phyloP scores from a whole-genome alignment of 495 filamentous ascomycete genomes.

The Neurospora terricola region DNA sequence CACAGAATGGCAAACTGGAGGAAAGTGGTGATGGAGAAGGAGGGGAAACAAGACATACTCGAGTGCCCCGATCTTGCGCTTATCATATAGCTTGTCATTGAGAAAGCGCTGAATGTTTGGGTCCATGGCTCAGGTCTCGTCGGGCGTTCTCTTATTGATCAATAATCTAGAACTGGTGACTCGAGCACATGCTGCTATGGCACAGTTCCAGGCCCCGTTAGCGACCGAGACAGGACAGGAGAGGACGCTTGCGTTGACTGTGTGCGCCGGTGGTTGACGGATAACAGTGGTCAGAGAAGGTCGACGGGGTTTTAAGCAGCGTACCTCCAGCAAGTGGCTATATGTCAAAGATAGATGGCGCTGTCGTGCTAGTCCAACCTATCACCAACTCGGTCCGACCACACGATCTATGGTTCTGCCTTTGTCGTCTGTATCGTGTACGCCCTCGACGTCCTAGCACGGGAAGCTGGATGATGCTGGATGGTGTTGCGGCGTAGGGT shows the following conservation, averaged over 20 bases:
- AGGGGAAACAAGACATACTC: slow-evolving; percentile 55
- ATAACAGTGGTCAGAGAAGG: not conserved
- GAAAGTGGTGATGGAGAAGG: not conserved
- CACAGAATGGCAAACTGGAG: slow-evolving; percentile 1
- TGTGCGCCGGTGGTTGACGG: not conserved
- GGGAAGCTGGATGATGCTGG: not conserved
- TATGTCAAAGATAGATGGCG: not conserved
- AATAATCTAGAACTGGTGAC: not conserved
- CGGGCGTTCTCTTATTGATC: not conserved
- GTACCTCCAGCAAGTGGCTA: not conserved
- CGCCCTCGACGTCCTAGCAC: not conserved
- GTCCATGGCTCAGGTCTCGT: slow-evolving; percentile 55
- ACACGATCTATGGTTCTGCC: not conserved
- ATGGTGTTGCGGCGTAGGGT: not conserved
- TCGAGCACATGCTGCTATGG: not conserved
- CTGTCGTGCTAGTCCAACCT: not conserved
- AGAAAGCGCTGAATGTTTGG: slow-evolving; percentile 76
- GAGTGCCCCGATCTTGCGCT: slow-evolving; percentile 88
- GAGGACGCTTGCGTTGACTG: not conserved
- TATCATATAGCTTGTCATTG: slow-evolving; percentile 97
- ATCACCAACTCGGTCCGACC: not conserved
- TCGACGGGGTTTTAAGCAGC: not conserved
- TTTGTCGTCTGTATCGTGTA: not conserved
- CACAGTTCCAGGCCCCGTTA: not conserved
- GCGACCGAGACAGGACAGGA: not conserved